Evolutionary conservation across 768 basidiomycete species (phyloP).

Genomic region (Phallus indusiatus): DNA sequence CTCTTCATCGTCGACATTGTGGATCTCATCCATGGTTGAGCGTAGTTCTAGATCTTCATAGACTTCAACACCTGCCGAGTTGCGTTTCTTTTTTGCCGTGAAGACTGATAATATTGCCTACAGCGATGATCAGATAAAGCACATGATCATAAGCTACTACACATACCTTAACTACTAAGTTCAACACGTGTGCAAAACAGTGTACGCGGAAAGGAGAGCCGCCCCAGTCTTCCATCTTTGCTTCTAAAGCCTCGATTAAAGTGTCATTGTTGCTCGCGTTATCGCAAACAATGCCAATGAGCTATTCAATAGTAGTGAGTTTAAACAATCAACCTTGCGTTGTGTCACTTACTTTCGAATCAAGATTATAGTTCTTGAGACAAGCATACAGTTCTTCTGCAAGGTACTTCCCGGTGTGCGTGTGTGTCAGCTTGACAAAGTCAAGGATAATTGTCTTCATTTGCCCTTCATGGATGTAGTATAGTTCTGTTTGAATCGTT

Average conservation of each 20-base stretch:
- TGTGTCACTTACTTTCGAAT: not conserved
- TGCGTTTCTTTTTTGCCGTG: constrained; percentile 2
- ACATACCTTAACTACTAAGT: constrained; percentile 18
- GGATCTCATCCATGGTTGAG: too few species aligned
- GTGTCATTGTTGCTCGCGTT: constrained; percentile 8
- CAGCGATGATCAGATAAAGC: too few species aligned
- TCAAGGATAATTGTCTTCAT: constrained; percentile 15
- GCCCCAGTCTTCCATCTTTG: constrained; percentile 13
- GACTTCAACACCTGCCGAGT: not conserved
- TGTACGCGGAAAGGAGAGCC: constrained; percentile 14
- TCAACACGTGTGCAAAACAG: constrained; percentile 24
- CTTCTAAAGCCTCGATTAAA: not conserved
- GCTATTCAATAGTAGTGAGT: not conserved
- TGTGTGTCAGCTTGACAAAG: constrained; percentile 19
- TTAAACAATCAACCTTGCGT: too few species aligned
- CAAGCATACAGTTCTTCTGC: not conserved
- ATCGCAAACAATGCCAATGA: constrained; percentile 4
- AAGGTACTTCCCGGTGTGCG: constrained; percentile 2
- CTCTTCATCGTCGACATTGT: not conserved
- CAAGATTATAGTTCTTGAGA: not conserved
- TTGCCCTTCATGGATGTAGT: constrained; percentile 14
- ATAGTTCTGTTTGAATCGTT: too few species aligned
- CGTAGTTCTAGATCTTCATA: constrained; percentile 3
- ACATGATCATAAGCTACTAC: not conserved
- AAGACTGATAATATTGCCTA: constrained; percentile 19